Base-by-base conservation (phyloP, 1,139 yeast species). In the Williopsis jadinii region DNA sequence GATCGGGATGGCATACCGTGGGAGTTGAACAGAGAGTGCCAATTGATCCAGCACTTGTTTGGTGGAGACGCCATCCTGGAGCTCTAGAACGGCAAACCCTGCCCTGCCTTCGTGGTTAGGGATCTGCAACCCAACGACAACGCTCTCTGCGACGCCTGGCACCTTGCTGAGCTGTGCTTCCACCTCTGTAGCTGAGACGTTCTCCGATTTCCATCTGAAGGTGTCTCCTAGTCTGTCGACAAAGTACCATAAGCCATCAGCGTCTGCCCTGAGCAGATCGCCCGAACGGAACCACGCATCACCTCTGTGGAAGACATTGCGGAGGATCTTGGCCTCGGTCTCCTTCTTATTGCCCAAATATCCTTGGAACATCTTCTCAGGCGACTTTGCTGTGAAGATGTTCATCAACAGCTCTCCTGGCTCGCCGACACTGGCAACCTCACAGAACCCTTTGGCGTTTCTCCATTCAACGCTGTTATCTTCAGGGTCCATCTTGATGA, bases 151-250 rank as follows among this genome's bases (percentile, higher is more conserved):
- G 45, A 87, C 66, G 8, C 57, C 55, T 9, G 50, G 44, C 8
- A 60, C 58, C 13, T 59, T 48, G 10, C 45, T 30, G 37, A 61
- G 52, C n/a, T 84, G 84, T 59, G 83, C 85, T 60, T 90, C 97
- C 34, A 92, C 97, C 63, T 92, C 97, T 35, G 90, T 81, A 9
- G 97, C 88, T 29, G 94, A 80, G 30, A 92, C 97, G 63, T 92
- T 90, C 65, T 92, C 98, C 3, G 95, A 84, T 64, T 88, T 90
- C 97, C 97, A 92, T 53, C 98, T 75, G 69, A 84, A 92, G 0
- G 97, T 90, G 59, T 92, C 98, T 32, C 98, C 98, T 58, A 90
- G 67, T 56, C 98, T 70, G 65, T 90, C 98, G 38, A 87, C 88
- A 62, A 92, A 92, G 63, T 84, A 87, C 55, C 84, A 69, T 52